phyloP scores from a whole-genome alignment of 495 filamentous ascomycete genomes.

The Aspergillus sparsus region DNA sequence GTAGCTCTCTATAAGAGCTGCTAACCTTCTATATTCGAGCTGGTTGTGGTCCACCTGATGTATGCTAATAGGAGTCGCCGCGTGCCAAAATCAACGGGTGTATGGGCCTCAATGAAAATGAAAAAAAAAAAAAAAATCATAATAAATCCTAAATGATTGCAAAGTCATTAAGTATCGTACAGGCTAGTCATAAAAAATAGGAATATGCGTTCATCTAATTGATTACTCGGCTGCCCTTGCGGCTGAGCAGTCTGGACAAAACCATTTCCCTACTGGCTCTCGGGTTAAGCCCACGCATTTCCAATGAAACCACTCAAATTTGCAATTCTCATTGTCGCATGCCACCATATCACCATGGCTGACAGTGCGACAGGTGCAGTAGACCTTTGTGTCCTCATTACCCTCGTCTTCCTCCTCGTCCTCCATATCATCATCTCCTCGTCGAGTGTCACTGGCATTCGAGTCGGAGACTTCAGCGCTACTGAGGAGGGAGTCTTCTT shows the following conservation, averaged over 20 bases:
- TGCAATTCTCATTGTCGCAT: constrained; percentile 91
- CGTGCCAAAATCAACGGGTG: not conserved
- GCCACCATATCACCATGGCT: constrained; percentile 98
- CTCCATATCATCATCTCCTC: constrained; percentile 58
- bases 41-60: no score
- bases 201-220: constrained; percentile 6
- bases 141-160: constrained; percentile 6
- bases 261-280: constrained; percentile 91
- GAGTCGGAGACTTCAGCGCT: constrained; percentile 53
- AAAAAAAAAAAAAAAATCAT: not conserved
- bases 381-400: constrained; percentile 82
- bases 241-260: constrained; percentile 77
- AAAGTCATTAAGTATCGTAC: constrained; percentile 9
- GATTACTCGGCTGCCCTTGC: constrained; percentile 14
- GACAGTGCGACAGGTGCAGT: constrained; percentile 89
- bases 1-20: no score
- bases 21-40: no score
- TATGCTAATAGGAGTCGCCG: no score
- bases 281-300: constrained; percentile 85
- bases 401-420: constrained; percentile 81
- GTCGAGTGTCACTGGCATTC: constrained; percentile 40
- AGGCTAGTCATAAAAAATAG: constrained; percentile 3
- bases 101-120: not conserved
- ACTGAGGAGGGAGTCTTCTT: constrained; percentile 61
- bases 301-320: constrained; percentile 99